A percentile compares a stretch with the other conserved stretches of the same genome.
These are phyloP conservation scores for Cryptosporidium sp. DNA, from an alignment of 169 alveolate genomes.

Conservation along the genomic window DNA sequence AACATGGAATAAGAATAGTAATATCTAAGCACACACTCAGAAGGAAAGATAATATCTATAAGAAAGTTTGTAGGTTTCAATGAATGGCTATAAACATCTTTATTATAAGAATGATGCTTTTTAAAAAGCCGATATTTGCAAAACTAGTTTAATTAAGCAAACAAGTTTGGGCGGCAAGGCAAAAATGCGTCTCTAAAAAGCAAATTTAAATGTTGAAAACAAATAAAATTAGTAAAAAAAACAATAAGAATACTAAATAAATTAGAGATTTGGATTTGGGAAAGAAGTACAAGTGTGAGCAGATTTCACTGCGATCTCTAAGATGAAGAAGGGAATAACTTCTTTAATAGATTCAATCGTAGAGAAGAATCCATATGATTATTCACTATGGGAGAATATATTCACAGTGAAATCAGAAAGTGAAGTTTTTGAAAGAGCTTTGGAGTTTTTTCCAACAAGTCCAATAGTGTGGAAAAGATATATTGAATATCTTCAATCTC, in stretches of 20 bases:
- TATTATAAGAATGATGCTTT: background rate
- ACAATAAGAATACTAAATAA: background rate
- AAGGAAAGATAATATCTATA: too few species aligned
- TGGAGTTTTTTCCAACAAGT: slow-evolving; percentile 74
- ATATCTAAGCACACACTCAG: background rate
- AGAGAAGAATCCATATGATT: slow-evolving; percentile 71
- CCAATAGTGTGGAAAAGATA: slow-evolving; percentile 72
- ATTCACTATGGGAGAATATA: slow-evolving; percentile 66
- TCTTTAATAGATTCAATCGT: slow-evolving; percentile 64
- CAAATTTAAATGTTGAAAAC: background rate
- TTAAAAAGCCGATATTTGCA: background rate
- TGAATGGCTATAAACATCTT: background rate
- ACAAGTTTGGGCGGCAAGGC: slow-evolving; percentile 8
- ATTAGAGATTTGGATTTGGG: background rate
- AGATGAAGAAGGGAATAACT: slow-evolving; percentile 62
- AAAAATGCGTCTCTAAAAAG: slow-evolving; percentile 18
- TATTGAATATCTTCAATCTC: slow-evolving; percentile 59
- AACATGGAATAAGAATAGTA: too few species aligned
- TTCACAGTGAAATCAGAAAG: slow-evolving; percentile 67
- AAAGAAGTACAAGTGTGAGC: background rate
- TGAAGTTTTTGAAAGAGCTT: slow-evolving; percentile 74
- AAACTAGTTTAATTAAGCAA: background rate
- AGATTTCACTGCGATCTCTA: slow-evolving; percentile 11
- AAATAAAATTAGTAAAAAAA: background rate
- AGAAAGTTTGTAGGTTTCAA: background rate